Evolutionary conservation across 768 basidiomycete genomes (phyloP), one percentile per base, ranked within the genome.

Genomic region (Pisolithus orientalis): DNA sequence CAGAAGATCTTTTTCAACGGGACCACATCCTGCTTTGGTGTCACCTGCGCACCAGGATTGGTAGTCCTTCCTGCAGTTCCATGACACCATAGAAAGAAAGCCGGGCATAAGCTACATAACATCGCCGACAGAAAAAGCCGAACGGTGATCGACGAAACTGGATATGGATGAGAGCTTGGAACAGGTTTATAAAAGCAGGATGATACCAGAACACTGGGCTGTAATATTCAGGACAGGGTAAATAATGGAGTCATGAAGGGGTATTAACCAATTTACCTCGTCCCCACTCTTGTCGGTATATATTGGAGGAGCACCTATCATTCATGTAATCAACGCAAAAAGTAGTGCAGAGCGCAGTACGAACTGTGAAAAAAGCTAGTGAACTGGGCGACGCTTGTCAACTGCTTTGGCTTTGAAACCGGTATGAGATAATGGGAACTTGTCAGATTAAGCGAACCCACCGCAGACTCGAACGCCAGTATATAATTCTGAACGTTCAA

Each of bases 51-150:
- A 72, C 90, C 88, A 91, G 6, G 72, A 68, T 53, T 78, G 72
- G 60, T 87, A 90, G 60, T 90, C 83, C 45, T 70, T 67, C 57
- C 57, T 82, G 81, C 34, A 92, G 74, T 57, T 80, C 79, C 47
- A 77, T 72, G n/a, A 86, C 74, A 10, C 85, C 88, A 44, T 77
- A 75, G 57, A 85, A 90, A 0, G 90, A 87, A 3, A 93, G 72
- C 62, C 91, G 91, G 59, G 79, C 62, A 66, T 85, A 91, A 59
- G 78, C 84, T 46, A 89, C 75, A 54, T 78, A 84, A 62, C 86
- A 90, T 39, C 90, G 77, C 44, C 90, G 84, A 58, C 80, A 83
- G 62, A 91, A 92, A 59, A 82, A 88, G 2, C 89, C 91, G 64
- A 91, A 87, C 21, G 88, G 68, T 2, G 90, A 92, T 17, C 87